A percentile compares a stretch with the other conserved stretches of the same genome.
Conservation (phyloP, 2,329 filamentous ascomycete species). For the Furcasterigmium sp. region DNA sequence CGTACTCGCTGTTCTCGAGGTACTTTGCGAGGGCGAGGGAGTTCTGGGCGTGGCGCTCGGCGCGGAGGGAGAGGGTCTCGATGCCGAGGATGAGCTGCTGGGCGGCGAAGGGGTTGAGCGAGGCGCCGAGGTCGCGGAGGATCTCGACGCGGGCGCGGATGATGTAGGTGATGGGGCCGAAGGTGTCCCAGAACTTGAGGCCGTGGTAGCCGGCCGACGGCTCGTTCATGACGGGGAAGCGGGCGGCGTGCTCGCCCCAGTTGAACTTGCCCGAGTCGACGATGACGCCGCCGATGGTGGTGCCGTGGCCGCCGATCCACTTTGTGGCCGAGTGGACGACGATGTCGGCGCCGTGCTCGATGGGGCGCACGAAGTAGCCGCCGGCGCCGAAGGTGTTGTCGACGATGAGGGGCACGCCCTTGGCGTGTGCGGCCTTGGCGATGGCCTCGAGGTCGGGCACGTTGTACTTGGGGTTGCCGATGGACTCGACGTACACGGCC, state of each 20-base stretch:
- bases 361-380: slow-evolving; percentile 80
- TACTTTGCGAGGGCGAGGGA: slow-evolving; percentile 74
- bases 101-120: slow-evolving; percentile 84
- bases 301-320: slow-evolving; percentile 95
- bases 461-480: slow-evolving; percentile 92
- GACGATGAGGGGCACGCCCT: slow-evolving; percentile 61
- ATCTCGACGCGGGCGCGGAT: slow-evolving; percentile 86
- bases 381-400: slow-evolving; percentile 96
- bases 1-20: slow-evolving; percentile 77
- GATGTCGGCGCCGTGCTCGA: slow-evolving; percentile 88
- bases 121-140: slow-evolving; percentile 77
- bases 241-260: slow-evolving; percentile 77
- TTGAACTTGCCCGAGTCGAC: slow-evolving; percentile 89
- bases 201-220: slow-evolving; percentile 87
- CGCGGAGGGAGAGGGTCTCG: slow-evolving; percentile 84
- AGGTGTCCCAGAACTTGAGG: slow-evolving; percentile 90
- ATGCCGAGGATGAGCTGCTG: slow-evolving; percentile 86
- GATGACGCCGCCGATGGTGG: slow-evolving; percentile 81
- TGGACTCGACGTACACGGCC: slow-evolving; percentile 85
- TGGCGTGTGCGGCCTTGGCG: slow-evolving; percentile 67
- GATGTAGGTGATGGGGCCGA: slow-evolving; percentile 76
- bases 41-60: slow-evolving; percentile 83
- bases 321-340: slow-evolving; percentile 93
- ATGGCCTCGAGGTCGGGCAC: slow-evolving; percentile 87
- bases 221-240: slow-evolving; percentile 91